Percentiles rank a stretch among this genome's conserved stretches.
Conservation (phyloP, 192 early-diverging fungal species). For the Pilobolus umbonatus region DNA sequence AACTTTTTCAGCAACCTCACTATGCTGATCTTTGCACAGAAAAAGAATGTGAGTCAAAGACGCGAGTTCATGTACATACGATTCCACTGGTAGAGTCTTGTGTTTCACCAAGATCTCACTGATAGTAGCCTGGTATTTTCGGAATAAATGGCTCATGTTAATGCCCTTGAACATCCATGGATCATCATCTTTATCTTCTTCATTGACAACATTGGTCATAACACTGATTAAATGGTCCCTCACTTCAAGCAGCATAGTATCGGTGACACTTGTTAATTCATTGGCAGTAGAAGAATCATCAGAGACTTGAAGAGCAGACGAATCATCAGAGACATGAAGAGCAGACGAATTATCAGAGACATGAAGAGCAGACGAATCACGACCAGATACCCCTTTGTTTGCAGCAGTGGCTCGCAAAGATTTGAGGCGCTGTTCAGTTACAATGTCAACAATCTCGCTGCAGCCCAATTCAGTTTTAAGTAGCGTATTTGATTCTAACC, state of each 20-base stretch:
- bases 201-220: background rate
- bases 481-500: background rate
- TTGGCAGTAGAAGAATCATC: slow-evolving; percentile 1
- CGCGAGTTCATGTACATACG: slow-evolving; percentile 10
- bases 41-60: slow-evolving; percentile 11
- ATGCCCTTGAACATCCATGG: slow-evolving; percentile 8
- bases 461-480: slow-evolving; percentile 3
- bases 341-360: background rate
- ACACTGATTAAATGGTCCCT: slow-evolving; percentile 9
- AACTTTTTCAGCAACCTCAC: slow-evolving; percentile 5
- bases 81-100: slow-evolving; percentile 8
- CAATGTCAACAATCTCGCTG: slow-evolving; percentile 14
- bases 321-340: background rate
- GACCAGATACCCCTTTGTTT: background rate
- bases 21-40: slow-evolving; percentile 7
- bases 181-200: slow-evolving; percentile 2
- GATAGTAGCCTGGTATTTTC: slow-evolving; percentile 3
- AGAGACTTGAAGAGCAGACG: slow-evolving; percentile 1
- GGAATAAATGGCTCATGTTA: slow-evolving; percentile 6
- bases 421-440: slow-evolving; percentile 15
- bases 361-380: background rate
- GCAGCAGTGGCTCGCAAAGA: slow-evolving; percentile 15
- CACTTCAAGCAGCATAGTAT: slow-evolving; percentile 2
- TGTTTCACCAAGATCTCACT: slow-evolving; percentile 6
- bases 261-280: slow-evolving; percentile 1